Conservation (phyloP, 177 flowering plant species). For the Telopea speciosissima region DNA sequence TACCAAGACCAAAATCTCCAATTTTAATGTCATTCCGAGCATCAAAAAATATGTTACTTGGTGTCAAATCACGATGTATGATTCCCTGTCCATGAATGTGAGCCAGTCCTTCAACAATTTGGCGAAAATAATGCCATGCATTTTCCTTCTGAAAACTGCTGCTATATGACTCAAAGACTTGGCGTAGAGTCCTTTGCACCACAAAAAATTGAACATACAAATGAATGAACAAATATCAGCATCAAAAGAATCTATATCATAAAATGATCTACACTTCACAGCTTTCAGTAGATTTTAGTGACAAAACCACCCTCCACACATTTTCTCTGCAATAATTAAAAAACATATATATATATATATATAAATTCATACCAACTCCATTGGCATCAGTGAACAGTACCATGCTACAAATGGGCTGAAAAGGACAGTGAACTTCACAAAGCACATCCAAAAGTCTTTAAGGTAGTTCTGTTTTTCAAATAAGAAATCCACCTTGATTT, state of each 20-base stretch:
- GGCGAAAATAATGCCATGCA: constrained; percentile 87
- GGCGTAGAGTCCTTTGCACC: constrained; percentile 68
- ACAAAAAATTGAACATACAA: constrained; percentile 6
- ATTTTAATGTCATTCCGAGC: constrained; percentile 91
- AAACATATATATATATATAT: too few relatives aligned
- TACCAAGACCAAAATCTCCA: constrained; percentile 99
- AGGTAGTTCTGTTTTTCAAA: neutral
- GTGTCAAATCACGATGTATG: constrained; percentile 93
- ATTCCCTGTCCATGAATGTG: constrained; percentile 97
- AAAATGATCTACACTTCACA: neutral
- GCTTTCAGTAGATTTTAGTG: neutral
- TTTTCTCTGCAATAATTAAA: too few relatives aligned
- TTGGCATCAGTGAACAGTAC: neutral
- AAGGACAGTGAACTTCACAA: neutral
- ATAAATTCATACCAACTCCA: neutral
- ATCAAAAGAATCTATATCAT: neutral
- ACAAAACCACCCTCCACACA: neutral
- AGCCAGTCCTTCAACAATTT: constrained; percentile 91
- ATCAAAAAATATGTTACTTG: constrained; percentile 91
- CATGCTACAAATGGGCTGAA: neutral
- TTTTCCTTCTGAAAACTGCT: constrained; percentile 60
- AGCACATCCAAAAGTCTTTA: neutral
- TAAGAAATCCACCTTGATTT: neutral
- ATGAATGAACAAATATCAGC: neutral
- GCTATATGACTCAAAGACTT: constrained; percentile 69